Evolutionary conservation across 495 filamentous ascomycete species (phyloP).

Genomic region (Diplogelasinospora grovesii): DNA sequence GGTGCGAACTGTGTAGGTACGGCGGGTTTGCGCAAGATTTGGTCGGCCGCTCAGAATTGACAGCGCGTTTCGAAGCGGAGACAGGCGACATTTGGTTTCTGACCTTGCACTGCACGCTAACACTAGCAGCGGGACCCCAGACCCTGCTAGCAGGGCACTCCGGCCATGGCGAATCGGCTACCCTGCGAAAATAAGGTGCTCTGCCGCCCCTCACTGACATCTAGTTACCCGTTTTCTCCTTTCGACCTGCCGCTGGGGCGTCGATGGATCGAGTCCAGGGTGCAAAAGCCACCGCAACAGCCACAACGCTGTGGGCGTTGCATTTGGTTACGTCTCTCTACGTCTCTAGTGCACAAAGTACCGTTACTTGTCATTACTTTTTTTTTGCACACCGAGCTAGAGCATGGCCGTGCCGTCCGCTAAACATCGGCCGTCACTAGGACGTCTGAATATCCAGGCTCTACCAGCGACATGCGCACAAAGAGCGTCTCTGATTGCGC

Average conservation of each 20-base stretch:
- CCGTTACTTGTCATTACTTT: no score
- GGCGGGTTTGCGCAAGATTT: no score
- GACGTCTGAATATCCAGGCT: no score
- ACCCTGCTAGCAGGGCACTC: slow-evolving; percentile 14
- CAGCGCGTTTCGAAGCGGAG: slow-evolving; percentile 10
- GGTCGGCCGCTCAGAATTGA: slow-evolving; percentile 2
- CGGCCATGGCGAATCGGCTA: slow-evolving; percentile 18
- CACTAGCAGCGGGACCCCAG: slow-evolving; percentile 13
- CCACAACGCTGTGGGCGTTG: no score
- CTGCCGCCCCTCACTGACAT: slow-evolving; percentile 17
- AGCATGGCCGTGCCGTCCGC: no score
- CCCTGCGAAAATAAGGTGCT: slow-evolving; percentile 21
- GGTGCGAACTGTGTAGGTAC: no score
- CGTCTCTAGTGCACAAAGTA: no score
- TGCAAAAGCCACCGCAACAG: slow-evolving; percentile 1
- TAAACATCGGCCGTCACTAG: no score
- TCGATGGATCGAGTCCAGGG: slow-evolving; percentile 8
- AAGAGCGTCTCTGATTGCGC: neutral
- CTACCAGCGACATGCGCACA: no score
- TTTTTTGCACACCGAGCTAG: no score
- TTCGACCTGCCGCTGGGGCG: slow-evolving; percentile 6
- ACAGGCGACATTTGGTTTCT: slow-evolving; percentile 8
- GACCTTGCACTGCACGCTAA: slow-evolving; percentile 2
- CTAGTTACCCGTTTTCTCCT: slow-evolving; percentile 19
- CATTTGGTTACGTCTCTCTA: no score